Percentiles rank a stretch among this genome's conserved stretches.
phyloP scores from a whole-genome alignment of 2,329 filamentous ascomycete genomes.

The Paecilomyces fulvus region DNA sequence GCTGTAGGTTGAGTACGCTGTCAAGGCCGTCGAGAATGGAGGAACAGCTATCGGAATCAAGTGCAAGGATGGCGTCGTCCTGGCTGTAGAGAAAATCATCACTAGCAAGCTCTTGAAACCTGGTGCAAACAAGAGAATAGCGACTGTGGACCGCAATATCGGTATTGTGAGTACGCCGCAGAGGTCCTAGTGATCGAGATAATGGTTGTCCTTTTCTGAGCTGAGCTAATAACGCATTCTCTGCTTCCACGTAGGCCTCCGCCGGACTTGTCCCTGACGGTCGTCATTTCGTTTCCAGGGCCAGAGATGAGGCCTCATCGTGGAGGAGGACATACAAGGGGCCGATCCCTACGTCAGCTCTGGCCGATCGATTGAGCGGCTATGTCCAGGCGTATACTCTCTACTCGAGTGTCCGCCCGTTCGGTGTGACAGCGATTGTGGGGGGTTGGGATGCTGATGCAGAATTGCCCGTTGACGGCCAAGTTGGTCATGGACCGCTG shows the following conservation, averaged over 20 bases:
- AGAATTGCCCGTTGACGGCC: constrained; percentile 77
- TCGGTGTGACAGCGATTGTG: constrained; percentile 90
- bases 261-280: constrained; percentile 92
- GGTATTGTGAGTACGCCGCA: constrained; percentile 62
- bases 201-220: not conserved
- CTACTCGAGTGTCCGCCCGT: constrained; percentile 92
- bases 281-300: constrained; percentile 87
- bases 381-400: constrained; percentile 97
- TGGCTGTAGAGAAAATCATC: constrained; percentile 95
- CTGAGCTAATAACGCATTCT: not conserved
- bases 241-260: constrained; percentile 57
- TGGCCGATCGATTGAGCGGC: constrained; percentile 86
- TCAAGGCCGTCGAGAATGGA: constrained; percentile 97
- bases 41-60: constrained; percentile 93
- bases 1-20: constrained; percentile 75
- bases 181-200: not conserved
- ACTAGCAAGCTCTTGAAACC: constrained; percentile 91
- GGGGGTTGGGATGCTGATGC: constrained; percentile 88
- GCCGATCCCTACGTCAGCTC: constrained; percentile 78
- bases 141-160: constrained; percentile 85
- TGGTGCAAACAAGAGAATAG: constrained; percentile 93
- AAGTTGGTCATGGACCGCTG: constrained; percentile 73
- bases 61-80: constrained; percentile 93
- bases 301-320: constrained; percentile 82
- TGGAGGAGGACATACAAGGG: constrained; percentile 94